Percentiles rank a stretch among this genome's conserved stretches.
Conservation (phyloP, 2,329 filamentous ascomycete species). For the Apiospora kogelbergensis region DNA sequence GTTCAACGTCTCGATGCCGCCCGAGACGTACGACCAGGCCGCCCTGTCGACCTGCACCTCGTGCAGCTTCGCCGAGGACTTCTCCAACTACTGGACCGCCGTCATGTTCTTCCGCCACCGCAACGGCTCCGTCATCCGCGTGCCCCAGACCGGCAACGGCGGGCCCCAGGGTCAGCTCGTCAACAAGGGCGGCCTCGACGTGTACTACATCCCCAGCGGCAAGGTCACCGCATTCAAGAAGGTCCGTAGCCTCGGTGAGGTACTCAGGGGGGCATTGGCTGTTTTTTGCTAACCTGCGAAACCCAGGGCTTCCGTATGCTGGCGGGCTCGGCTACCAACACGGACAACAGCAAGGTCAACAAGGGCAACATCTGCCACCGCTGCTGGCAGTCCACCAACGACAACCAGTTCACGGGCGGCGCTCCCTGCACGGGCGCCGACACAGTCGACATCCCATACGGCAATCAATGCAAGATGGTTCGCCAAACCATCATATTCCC, state of each 20-base stretch:
- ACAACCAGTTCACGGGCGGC: slow-evolving; percentile 47
- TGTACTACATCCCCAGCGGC: slow-evolving; percentile 45
- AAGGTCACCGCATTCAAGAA: slow-evolving; percentile 42
- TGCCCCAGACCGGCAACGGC: slow-evolving; percentile 44
- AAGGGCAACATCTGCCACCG: slow-evolving; percentile 45
- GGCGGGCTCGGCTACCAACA: slow-evolving; percentile 43
- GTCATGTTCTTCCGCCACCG: slow-evolving; percentile 45
- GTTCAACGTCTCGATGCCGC: slow-evolving; percentile 45
- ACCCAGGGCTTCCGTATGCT: slow-evolving; percentile 47
- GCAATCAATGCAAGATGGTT: slow-evolving; percentile 50
- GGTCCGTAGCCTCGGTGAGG: slow-evolving; percentile 17
- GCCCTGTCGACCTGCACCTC: slow-evolving; percentile 40
- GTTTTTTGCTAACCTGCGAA: not conserved
- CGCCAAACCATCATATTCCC: slow-evolving; percentile 53
- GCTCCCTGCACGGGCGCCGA: slow-evolving; percentile 50
- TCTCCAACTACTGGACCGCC: slow-evolving; percentile 48
- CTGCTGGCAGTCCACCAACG: slow-evolving; percentile 46
- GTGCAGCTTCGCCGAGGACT: slow-evolving; percentile 43
- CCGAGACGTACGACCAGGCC: slow-evolving; percentile 34
- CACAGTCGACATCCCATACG: slow-evolving; percentile 48
- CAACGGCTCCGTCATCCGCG: slow-evolving; percentile 44
- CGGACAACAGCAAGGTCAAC: slow-evolving; percentile 37
- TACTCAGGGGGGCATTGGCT: too few species aligned
- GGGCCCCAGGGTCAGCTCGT: slow-evolving; percentile 42
- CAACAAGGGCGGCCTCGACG: slow-evolving; percentile 44